phyloP scores from a whole-genome alignment of 208 protist species.

The Crithidia brevicula region DNA sequence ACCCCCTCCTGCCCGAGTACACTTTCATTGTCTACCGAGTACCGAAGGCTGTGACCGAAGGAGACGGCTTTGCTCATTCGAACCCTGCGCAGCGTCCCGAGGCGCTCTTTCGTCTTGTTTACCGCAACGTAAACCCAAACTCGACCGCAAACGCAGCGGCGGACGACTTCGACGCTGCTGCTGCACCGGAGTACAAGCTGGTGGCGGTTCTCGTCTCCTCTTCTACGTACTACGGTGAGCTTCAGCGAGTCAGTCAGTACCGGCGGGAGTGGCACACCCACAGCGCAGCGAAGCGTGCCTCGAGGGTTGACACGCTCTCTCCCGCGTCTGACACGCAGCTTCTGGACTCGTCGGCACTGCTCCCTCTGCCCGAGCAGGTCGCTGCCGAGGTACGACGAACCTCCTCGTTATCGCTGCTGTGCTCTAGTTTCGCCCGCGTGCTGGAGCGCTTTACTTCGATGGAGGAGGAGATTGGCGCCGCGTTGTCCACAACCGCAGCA shows the following conservation, averaged over 20 bases:
- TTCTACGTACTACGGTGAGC: constrained; percentile 31
- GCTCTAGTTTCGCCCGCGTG: constrained; percentile 23
- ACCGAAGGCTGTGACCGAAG: constrained; percentile 13
- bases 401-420: constrained; percentile 31
- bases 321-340: not conserved
- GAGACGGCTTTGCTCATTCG: too few relatives aligned
- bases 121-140: constrained; percentile 66
- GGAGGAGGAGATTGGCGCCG: not conserved
- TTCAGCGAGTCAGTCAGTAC: constrained; percentile 31
- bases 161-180: not conserved
- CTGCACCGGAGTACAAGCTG: constrained; percentile 70
- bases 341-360: not conserved
- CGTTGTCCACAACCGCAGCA: not conserved
- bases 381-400: constrained; percentile 19
- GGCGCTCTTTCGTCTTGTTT: constrained; percentile 80
- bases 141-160: not conserved
- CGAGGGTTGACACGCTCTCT: not conserved
- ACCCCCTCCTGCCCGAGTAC: constrained; percentile 81
- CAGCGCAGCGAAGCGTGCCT: constrained; percentile 6
- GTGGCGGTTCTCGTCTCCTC: constrained; percentile 81
- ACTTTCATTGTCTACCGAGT: constrained; percentile 82
- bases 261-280: constrained; percentile 23
- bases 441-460: constrained; percentile 26
- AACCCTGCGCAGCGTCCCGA: constrained; percentile 22
- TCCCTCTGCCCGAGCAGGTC: constrained; percentile 22